Conservation (phyloP, 2,329 filamentous ascomycete species). For the Alternaria solani region DNA sequence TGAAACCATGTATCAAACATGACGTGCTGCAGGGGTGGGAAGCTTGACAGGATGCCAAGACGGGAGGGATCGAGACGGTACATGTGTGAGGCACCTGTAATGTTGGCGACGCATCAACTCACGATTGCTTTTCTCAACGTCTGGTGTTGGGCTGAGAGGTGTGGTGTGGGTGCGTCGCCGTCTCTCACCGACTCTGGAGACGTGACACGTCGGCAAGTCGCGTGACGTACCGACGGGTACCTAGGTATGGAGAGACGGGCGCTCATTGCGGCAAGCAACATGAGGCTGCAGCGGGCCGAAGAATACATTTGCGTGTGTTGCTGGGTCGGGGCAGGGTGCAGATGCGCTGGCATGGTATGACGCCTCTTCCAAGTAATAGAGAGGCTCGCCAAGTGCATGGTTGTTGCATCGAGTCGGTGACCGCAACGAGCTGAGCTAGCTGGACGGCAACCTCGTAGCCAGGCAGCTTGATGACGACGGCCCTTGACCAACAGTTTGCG, state of each 20-base stretch:
- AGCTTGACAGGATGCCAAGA: conserved; percentile 9
- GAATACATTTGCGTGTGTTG: neutral
- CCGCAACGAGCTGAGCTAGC: conserved; percentile 25
- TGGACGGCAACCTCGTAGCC: conserved; percentile 12
- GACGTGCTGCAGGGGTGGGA: conserved; percentile 6
- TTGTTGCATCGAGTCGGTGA: conserved; percentile 23
- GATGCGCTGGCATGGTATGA: conserved; percentile 26
- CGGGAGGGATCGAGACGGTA: neutral
- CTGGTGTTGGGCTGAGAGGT: neutral
- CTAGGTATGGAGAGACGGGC: neutral
- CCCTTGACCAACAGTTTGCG: conserved; percentile 12
- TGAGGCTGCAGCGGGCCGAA: conserved; percentile 1
- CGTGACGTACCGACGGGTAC: conserved; percentile 20
- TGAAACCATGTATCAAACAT: conserved; percentile 20
- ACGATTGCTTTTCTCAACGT: neutral
- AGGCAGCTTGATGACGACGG: conserved; percentile 10
- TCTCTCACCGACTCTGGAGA: conserved; percentile 5
- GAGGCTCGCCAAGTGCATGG: conserved; percentile 23
- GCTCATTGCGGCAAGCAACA: neutral
- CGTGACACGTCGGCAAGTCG: conserved; percentile 16
- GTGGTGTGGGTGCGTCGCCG: neutral
- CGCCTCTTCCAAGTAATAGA: conserved; percentile 12
- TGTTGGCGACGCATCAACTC: neutral
- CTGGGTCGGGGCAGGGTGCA: neutral
- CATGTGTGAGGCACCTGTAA: conserved; percentile 1